These are phyloP conservation scores for Volvox carteri DNA, from an alignment of 163 green algal species.

Conservation along the genomic window DNA sequence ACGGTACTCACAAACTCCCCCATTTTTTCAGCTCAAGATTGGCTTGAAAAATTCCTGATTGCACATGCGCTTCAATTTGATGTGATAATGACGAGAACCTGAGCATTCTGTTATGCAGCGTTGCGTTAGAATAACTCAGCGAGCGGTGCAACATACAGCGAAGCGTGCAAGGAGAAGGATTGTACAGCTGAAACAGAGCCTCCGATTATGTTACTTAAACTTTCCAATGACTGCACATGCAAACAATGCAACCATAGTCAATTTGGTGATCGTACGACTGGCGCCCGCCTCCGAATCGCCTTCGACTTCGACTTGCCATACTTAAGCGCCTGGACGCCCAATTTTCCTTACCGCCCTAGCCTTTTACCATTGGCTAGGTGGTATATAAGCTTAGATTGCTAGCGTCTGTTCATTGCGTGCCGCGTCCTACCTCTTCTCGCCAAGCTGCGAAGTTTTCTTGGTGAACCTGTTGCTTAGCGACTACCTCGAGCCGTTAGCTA, in stretches of 20 bases:
- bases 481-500: not conserved
- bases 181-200: too few relatives aligned
- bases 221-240: too few relatives aligned
- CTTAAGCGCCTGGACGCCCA: not conserved
- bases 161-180: too few relatives aligned
- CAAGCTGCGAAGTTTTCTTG: not conserved
- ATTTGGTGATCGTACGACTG: slow-evolving; percentile 15
- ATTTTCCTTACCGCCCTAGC: slow-evolving; percentile 17
- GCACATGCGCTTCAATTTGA: too few relatives aligned
- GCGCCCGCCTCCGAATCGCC: slow-evolving; percentile 12
- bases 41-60: too few relatives aligned
- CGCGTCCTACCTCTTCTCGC: not conserved
- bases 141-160: too few relatives aligned
- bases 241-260: not conserved
- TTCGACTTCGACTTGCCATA: slow-evolving; percentile 22
- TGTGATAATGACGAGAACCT: too few relatives aligned
- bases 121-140: too few relatives aligned
- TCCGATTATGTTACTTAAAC: too few relatives aligned
- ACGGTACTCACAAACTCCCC: too few relatives aligned
- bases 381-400: not conserved
- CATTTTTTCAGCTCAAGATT: too few relatives aligned
- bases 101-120: too few relatives aligned
- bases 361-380: slow-evolving; percentile 24
- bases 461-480: not conserved
- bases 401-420: not conserved